Evolutionary conservation across 495 filamentous ascomycete genomes (phyloP).

Genomic region (Neurospora sp.): DNA sequence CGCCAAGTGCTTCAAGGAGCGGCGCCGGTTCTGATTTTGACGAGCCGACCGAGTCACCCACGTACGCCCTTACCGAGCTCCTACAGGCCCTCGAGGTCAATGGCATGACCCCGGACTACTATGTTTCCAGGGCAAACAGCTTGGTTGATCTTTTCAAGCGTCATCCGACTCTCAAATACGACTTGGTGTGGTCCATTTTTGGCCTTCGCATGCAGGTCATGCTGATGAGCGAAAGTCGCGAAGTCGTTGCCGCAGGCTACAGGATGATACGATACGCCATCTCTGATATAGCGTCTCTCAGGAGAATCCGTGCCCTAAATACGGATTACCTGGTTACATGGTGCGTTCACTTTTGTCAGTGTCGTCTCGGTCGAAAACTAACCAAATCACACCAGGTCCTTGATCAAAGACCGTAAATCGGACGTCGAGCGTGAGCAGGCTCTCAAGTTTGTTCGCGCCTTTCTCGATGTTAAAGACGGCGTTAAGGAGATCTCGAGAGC

Average conservation of each 20-base stretch:
- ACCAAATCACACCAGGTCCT: slow-evolving; percentile 40
- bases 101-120: slow-evolving; percentile 85
- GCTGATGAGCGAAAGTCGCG: slow-evolving; percentile 88
- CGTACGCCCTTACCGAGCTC: slow-evolving; percentile 78
- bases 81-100: slow-evolving; percentile 78
- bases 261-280: slow-evolving; percentile 89
- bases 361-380: neutral
- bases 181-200: slow-evolving; percentile 90
- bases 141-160: slow-evolving; percentile 88
- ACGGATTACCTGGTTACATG: slow-evolving; percentile 88
- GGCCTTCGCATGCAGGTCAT: slow-evolving; percentile 87
- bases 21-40: slow-evolving; percentile 46
- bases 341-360: slow-evolving; percentile 21
- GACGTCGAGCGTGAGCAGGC: slow-evolving; percentile 96
- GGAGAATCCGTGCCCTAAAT: slow-evolving; percentile 75
- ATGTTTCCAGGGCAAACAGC: slow-evolving; percentile 82
- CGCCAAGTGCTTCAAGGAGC: slow-evolving; percentile 47
- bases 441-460: slow-evolving; percentile 89
- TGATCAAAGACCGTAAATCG: slow-evolving; percentile 90
- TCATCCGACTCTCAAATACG: slow-evolving; percentile 88
- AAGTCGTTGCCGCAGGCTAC: slow-evolving; percentile 92
- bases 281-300: slow-evolving; percentile 79
- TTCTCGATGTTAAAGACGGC: slow-evolving; percentile 91
- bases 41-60: slow-evolving; percentile 78
- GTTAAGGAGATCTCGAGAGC: slow-evolving; percentile 78